Evolutionary conservation across 768 basidiomycete genomes (phyloP), one percentile per base, ranked within the genome.

Genomic region (Lentinus brumalis): DNA sequence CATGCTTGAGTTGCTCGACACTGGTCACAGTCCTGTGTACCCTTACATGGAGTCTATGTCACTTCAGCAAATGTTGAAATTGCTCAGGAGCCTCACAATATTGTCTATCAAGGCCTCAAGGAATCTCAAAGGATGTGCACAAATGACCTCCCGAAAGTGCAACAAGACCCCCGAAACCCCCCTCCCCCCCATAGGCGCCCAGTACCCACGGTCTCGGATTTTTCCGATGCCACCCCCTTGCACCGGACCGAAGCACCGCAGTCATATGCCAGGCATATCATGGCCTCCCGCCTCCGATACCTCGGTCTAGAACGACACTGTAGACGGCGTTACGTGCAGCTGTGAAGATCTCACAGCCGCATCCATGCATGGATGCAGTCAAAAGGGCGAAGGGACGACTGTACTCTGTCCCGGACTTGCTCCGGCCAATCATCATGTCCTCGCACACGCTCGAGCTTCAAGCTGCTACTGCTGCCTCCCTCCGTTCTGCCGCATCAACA

Each of bases 221-320:
- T n/a, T n/a, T n/a, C n/a, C n/a, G n/a, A n/a, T n/a, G n/a, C n/a
- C n/a, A n/a, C n/a, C n/a, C n/a, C n/a, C n/a, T n/a, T n/a, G n/a
- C 3, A 11, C 50, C 50, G 50, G 50, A 32, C 50, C 50, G 50
- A 52, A 18, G 50, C 30, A 7, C 50, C 52, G n/a, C 50, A 52
- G 50, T 55, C 53, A 55, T 55, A 39, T 26, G 41, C 32, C 15
- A 14, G 21, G 46, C 21, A 26, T 8, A 49, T 47, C 46, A 47
- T 35, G 46, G 42, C 18, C 18, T 18, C 15, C 14, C 15, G 18
- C 1, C 44, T 21, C n/a, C 44, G 21, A 45, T 16, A 45, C 21
- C 14, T 9, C n/a, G 44, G 21, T 45, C 16, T 21, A 16, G 44
- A 21, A 45, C 8, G 44, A 8, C n/a, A 9, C 44, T 21, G 21